Base-by-base conservation (phyloP, 2,329 filamentous ascomycete genomes). In the Diplocarpon rosae region DNA sequence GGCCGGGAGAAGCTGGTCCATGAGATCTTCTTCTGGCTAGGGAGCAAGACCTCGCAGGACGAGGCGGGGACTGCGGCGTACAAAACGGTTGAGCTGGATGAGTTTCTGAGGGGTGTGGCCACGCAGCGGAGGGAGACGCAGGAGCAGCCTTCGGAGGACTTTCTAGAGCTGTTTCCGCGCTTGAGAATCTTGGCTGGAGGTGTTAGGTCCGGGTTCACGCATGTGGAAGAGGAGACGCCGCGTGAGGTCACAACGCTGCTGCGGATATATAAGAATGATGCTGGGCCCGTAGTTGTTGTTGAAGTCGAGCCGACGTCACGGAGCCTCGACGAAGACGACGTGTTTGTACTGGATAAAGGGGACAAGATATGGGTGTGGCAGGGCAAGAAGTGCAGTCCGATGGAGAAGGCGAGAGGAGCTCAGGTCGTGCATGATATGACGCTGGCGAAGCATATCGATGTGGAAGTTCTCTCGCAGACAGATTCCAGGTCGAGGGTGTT, bases 301-400 rank as follows among this genome's bases (percentile, higher is more conserved):
- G 79, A 83, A 59, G 79, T 83, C 1, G 69, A 75, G 50, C 76
- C 78, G 2, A 70, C 65, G 0, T 79, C 75, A 72, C 55, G 65
- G 53, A 81, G 75, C 54, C 67, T 83, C 28, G 78, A 83, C 52
- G 78, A 82, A 46, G 65, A 66, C 42, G 79, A 84, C 55, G 80
- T 83, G 2, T 83, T 83, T 52, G 66, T 83, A 12, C 61, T 83
- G 35, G 79, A 83, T 52, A 69, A 68, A 42, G 71, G 72, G 17
- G 66, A 73, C 39, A 81, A 82, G 65, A 78, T 83, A 52, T 82
- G 75, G 69, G 75, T 82, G 3, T 84, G 80, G 80, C 80, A 83
- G 63, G 80, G 80, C 40, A 70, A 69, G 54, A 69, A 68, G 34
- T 80, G 76, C 57, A 78, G 73, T 37, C 79, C 78, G 0, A 80